Conservation (phyloP, 345 rosid genomes). For the Lepidium aucheri region DNA sequence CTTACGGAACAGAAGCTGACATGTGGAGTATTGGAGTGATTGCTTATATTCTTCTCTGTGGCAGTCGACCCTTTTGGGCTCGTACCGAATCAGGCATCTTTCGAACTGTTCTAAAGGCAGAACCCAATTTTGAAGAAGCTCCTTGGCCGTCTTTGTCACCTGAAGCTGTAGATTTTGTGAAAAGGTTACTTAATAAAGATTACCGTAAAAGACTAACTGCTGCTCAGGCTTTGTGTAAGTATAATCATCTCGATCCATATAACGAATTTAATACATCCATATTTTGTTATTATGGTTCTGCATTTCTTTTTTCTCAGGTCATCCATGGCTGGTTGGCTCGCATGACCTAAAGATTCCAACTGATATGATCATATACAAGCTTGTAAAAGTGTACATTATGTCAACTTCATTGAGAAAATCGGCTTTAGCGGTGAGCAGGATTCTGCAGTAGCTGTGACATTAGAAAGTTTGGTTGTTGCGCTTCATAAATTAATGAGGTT, state of each 20-base stretch:
- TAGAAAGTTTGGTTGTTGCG: background rate
- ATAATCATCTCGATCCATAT: background rate
- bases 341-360: slow-evolving; percentile 69
- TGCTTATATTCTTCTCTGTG: slow-evolving; percentile 90
- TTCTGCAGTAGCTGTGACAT: slow-evolving; percentile 6
- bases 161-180: slow-evolving; percentile 84
- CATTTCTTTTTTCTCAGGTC: slow-evolving; percentile 42
- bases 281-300: background rate
- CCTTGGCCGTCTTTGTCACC: slow-evolving; percentile 94
- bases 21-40: slow-evolving; percentile 99
- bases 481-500: background rate
- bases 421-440: slow-evolving; percentile 54
- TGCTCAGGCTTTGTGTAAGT: slow-evolving; percentile 89
- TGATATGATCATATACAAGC: slow-evolving; percentile 77
- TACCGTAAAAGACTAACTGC: slow-evolving; percentile 93
- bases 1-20: slow-evolving; percentile 95
- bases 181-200: slow-evolving; percentile 87
- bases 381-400: slow-evolving; percentile 59
- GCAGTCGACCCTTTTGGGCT: slow-evolving; percentile 98
- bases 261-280: background rate
- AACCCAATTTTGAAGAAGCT: slow-evolving; percentile 85
- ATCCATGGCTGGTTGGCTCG: slow-evolving; percentile 81
- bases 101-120: slow-evolving; percentile 81
- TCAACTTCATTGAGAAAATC: slow-evolving; percentile 74
- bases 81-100: slow-evolving; percentile 95